Conservation (phyloP, 2,329 filamentous ascomycete species). For the Calonectria crousiana region DNA sequence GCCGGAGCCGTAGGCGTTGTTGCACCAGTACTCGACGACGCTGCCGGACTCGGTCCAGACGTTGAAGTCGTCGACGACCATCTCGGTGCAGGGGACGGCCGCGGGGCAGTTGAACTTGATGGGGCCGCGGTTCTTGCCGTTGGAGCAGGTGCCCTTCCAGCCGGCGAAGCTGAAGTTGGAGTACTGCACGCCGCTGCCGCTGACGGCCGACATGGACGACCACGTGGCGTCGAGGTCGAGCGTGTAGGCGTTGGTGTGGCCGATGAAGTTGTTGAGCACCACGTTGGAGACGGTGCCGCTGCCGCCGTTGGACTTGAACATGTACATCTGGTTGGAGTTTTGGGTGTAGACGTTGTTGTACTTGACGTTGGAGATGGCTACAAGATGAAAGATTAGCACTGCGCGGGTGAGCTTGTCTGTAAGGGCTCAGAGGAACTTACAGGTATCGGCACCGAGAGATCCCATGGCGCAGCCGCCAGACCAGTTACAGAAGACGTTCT, state of each 20-base stretch:
- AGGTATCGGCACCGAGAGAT: constrained; percentile 22
- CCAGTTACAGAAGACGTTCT: constrained; percentile 40
- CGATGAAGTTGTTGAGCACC: constrained; percentile 34
- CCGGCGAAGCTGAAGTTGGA: constrained; percentile 37
- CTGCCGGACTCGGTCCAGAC: constrained; percentile 31
- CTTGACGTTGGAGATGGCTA: constrained; percentile 32
- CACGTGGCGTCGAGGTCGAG: constrained; percentile 36
- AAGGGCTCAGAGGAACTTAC: background rate
- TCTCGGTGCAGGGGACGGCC: constrained; percentile 33
- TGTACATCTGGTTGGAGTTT: constrained; percentile 39
- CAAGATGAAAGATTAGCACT: background rate
- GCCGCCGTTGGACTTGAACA: constrained; percentile 40
- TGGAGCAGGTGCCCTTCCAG: constrained; percentile 36
- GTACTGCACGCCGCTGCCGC: constrained; percentile 34
- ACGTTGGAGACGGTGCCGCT: constrained; percentile 37
- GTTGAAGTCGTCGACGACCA: constrained; percentile 35
- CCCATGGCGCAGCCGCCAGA: constrained; percentile 39
- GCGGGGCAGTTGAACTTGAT: constrained; percentile 39
- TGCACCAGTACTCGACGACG: constrained; percentile 31
- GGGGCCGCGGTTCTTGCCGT: constrained; percentile 33
- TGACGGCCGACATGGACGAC: constrained; percentile 31
- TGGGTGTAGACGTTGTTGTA: constrained; percentile 40
- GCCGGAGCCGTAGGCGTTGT: constrained; percentile 35
- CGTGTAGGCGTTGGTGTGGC: constrained; percentile 38
- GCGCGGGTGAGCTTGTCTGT: no score